Evolutionary conservation across 306 rosid species (phyloP), one percentile per base, ranked within the genome.

Genomic region (Dryas octopetala): DNA sequence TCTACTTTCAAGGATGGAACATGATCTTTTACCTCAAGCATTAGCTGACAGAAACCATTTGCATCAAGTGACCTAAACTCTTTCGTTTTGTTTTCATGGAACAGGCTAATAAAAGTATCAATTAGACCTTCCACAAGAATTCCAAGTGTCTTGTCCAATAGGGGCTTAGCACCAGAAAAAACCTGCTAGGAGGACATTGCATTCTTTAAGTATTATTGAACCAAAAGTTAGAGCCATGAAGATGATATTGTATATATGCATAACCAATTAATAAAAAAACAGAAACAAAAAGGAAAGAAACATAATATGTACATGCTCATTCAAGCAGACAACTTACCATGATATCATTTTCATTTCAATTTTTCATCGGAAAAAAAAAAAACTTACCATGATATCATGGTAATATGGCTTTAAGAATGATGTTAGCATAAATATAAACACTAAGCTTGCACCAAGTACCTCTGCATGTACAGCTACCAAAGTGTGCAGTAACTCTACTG

Each of bases 381-480:
- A 32, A 32, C 19, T 62, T 38, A 38, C 46, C 16, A 32, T 32
- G 45, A 5, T 61, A 38, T 4, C 54, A 65, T 15, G 1, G 23
- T 23, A 60, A 11, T 26, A 10, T 14, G 46, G 41, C 65, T 38
- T 5, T 9, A 19, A 77, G 58, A 70, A 4, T n/a, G 12, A 26
- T 49, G 38, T 15, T 41, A 68, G 7, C 28, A 7, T 59, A 40
- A 19, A 14, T 23, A 19, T 44, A 44, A 32, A 9, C 66, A 81
- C 51, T 65, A 57, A 47, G 17, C 60, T 65, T 67, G 79, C 71
- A 74, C 66, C 53, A 76, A 47, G 76, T 90, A 96, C 99, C 99
- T 96, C 99, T 23, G 99, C 99, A 74, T 96, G 99, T 68, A 96
- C 96, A 76, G 99, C 90, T 45, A 96, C 99, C 70, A 96, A 86